A percentile compares a stretch with the other conserved stretches of the same genome.
Evolutionary conservation across 257 asterid species (phyloP).

Genomic region (Anisodus acutangulus): DNA sequence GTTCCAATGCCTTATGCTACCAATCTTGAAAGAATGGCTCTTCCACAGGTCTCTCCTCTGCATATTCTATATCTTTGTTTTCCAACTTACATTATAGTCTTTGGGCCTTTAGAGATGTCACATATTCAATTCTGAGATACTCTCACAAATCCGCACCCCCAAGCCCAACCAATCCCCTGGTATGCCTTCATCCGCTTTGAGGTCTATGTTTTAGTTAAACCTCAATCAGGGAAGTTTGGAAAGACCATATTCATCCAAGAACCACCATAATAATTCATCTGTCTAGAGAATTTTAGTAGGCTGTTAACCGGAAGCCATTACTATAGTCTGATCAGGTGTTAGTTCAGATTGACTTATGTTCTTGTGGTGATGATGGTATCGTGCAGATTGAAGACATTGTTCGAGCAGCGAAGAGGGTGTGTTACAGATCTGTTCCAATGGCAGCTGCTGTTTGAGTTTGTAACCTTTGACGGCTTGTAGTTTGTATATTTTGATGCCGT

Average conservation of each 20-base stretch:
- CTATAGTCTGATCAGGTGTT: neutral
- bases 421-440: slow-evolving; percentile 47
- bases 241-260: neutral
- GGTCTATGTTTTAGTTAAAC: neutral
- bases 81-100: neutral
- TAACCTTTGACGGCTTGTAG: neutral
- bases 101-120: neutral
- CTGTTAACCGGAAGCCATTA: neutral
- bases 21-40: slow-evolving; percentile 67
- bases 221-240: neutral
- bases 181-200: neutral
- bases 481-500: neutral
- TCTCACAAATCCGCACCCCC: neutral
- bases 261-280: neutral
- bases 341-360: neutral
- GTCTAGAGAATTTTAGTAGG: neutral
- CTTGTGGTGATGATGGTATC: neutral
- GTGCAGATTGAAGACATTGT: slow-evolving; percentile 14
- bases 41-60: slow-evolving; percentile 56
- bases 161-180: no score
- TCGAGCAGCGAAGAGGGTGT: slow-evolving; percentile 37
- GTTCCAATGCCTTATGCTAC: slow-evolving; percentile 75
- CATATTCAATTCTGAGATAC: neutral
- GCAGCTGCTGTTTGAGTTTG: slow-evolving; percentile 45
- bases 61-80: neutral